Evolutionary conservation across 2,329 filamentous ascomycete species (phyloP).

Genomic region (Metarhizium humberi): DNA sequence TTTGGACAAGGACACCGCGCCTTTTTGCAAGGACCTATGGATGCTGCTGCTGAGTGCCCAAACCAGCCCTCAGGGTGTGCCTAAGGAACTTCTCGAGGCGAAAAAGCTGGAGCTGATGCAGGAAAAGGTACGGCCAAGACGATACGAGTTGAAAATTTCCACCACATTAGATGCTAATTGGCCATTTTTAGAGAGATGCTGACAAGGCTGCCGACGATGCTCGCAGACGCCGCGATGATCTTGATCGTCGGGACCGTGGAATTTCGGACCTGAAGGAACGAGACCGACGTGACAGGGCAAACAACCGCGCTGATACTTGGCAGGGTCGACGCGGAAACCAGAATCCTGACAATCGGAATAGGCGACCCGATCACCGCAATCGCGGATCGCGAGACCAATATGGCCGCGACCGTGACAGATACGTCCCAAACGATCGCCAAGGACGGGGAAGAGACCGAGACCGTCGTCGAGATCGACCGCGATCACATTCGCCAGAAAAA

Average conservation of each 20-base stretch:
- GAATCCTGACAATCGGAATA: conserved; percentile 32
- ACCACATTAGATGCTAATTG: conserved; percentile 1
- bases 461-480: conserved; percentile 14
- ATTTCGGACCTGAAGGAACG: conserved; percentile 57
- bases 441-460: conserved; percentile 31
- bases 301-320: conserved; percentile 44
- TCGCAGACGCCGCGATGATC: conserved; percentile 60
- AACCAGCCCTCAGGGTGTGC: conserved; percentile 77
- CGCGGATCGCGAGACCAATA: conserved; percentile 34
- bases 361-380: conserved; percentile 29
- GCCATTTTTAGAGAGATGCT: conserved; percentile 57
- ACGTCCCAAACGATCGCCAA: conserved; percentile 37
- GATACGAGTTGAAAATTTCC: neutral
- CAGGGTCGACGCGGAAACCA: conserved; percentile 44
- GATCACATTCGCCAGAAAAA: conserved; percentile 25
- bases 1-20: conserved; percentile 79
- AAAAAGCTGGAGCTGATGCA: conserved; percentile 94
- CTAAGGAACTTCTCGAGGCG: conserved; percentile 86
- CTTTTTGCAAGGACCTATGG: conserved; percentile 93
- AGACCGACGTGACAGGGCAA: conserved; percentile 46
- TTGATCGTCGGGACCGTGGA: conserved; percentile 63
- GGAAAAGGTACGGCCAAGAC: conserved; percentile 60
- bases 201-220: conserved; percentile 72
- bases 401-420: conserved; percentile 44
- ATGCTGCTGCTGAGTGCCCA: conserved; percentile 85